phyloP scores from a whole-genome alignment of 2,329 filamentous ascomycete genomes.

The Massarina eburnea region DNA sequence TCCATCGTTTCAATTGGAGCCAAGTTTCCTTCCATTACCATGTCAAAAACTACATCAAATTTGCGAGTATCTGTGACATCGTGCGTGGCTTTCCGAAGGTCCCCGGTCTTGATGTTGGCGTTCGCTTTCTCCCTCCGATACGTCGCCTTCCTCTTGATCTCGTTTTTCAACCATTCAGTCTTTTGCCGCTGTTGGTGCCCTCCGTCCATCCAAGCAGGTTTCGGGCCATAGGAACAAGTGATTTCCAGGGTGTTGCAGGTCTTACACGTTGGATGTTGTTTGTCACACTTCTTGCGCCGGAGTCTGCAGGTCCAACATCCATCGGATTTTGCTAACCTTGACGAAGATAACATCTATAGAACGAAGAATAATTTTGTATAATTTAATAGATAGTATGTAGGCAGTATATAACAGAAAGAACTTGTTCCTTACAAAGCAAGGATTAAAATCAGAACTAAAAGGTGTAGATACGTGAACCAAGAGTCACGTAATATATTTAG shows the following conservation, averaged over 20 bases:
- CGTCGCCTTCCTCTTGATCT: constrained; percentile 14
- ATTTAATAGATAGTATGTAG: too few relatives aligned
- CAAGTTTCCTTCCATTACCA: too few relatives aligned
- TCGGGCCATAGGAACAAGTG: constrained; percentile 11
- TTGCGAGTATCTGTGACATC: not conserved
- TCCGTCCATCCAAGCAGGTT: constrained; percentile 17
- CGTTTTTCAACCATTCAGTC: constrained; percentile 9
- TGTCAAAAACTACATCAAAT: not conserved
- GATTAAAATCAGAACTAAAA: too few relatives aligned
- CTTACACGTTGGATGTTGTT: constrained; percentile 8
- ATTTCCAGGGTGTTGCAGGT: constrained; percentile 13
- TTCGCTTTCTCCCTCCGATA: constrained; percentile 11
- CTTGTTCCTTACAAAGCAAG: too few relatives aligned
- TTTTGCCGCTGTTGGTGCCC: constrained; percentile 10
- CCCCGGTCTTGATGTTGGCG: too few relatives aligned
- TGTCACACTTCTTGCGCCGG: constrained; percentile 19
- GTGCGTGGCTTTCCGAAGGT: not conserved
- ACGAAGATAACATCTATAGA: too few relatives aligned
- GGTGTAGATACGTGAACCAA: too few relatives aligned
- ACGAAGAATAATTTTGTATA: too few relatives aligned
- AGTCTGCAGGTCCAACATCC: constrained; percentile 21
- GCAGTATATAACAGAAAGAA: too few relatives aligned
- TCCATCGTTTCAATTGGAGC: not conserved
- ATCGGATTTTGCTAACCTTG: too few relatives aligned
- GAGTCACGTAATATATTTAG: too few relatives aligned